phyloP scores from a whole-genome alignment of 306 rosid species.

The Cicer pinnatifidum region DNA sequence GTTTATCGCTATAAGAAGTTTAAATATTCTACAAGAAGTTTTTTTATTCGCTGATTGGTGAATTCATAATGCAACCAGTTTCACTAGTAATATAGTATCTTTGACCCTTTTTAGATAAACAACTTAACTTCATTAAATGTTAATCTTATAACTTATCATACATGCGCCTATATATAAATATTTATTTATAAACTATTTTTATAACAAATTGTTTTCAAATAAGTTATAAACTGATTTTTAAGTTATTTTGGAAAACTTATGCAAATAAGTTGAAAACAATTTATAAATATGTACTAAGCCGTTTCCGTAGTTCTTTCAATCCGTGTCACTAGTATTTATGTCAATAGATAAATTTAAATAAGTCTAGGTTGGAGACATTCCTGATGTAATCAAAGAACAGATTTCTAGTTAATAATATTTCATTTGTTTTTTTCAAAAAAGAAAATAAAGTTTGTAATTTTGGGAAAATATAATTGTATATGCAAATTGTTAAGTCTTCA shows the following conservation, averaged over 20 bases:
- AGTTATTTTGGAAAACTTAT: neutral
- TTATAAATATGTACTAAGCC: neutral
- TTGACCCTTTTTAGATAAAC: neutral
- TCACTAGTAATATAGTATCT: neutral
- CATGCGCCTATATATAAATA: neutral
- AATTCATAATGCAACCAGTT: neutral
- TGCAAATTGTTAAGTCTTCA: neutral
- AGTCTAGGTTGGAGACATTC: neutral
- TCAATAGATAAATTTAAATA: neutral
- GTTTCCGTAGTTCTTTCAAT: neutral
- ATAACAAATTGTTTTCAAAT: neutral
- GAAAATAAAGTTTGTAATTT: neutral
- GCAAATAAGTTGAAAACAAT: neutral
- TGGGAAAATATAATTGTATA: neutral
- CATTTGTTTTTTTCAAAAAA: too few relatives aligned
- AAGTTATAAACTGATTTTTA: neutral
- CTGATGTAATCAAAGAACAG: too few relatives aligned
- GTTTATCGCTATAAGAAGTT: neutral
- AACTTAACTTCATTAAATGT: neutral
- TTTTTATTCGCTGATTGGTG: neutral
- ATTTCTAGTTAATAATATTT: too few relatives aligned
- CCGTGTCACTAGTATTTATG: neutral
- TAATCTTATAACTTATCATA: too few relatives aligned
- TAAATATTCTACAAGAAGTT: neutral
- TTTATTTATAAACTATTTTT: neutral